Percentiles rank a stretch among this genome's conserved stretches.
These are phyloP conservation scores for Phialemoniopsis sp. DNA, from an alignment of 2,329 filamentous ascomycete genomes.

Conservation along the genomic window DNA sequence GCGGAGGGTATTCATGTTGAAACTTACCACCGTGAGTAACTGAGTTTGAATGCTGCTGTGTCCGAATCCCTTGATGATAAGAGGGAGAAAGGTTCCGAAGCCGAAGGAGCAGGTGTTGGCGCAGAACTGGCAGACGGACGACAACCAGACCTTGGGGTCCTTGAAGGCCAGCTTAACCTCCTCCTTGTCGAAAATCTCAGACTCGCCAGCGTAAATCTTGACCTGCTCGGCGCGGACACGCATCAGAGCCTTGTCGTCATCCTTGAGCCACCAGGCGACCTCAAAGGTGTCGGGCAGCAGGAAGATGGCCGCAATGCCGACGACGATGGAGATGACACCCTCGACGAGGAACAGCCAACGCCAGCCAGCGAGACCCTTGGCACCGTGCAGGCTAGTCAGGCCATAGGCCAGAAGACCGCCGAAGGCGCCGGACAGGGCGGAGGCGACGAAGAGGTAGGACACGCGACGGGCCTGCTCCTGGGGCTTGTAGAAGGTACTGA, in stretches of 20 bases:
- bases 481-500: conserved; percentile 29
- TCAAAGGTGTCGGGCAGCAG: conserved; percentile 12
- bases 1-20: too few species aligned
- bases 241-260: conserved; percentile 14
- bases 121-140: conserved; percentile 28
- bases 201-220: conserved; percentile 14
- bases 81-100: conserved; percentile 34
- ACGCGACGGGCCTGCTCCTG: conserved; percentile 16
- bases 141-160: conserved; percentile 18
- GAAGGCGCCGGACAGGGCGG: conserved; percentile 18
- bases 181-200: conserved; percentile 13
- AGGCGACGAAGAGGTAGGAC: conserved; percentile 20
- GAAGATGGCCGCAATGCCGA: conserved; percentile 7
- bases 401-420: conserved; percentile 18
- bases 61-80: conserved; percentile 20
- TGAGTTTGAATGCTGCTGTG: conserved; percentile 4
- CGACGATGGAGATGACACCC: conserved; percentile 12
- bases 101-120: conserved; percentile 32
- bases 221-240: conserved; percentile 13
- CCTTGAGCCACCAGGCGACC: conserved; percentile 13
- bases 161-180: conserved; percentile 16
- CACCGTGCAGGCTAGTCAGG: conserved; percentile 20
- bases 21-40: conserved; percentile 8
- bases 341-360: conserved; percentile 19
- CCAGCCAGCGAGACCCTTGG: conserved; percentile 16